Conservation (phyloP, 371 early-diverging fungal genomes). For the Agmasoma carcini region DNA sequence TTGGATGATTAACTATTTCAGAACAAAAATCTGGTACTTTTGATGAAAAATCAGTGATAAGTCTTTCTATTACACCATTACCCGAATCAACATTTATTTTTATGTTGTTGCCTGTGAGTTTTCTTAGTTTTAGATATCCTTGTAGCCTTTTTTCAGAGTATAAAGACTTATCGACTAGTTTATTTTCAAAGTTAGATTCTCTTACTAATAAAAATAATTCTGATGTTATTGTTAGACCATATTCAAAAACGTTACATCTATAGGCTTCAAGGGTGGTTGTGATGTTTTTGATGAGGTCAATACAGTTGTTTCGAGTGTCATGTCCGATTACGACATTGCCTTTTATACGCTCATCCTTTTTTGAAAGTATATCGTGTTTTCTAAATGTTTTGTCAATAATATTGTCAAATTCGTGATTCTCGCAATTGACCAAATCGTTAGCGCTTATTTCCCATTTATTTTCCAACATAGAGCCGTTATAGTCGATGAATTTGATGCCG, state of each 20-base stretch:
- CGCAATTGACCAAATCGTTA: conserved; percentile 70
- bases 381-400: conserved; percentile 58
- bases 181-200: conserved; percentile 10
- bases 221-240: conserved; percentile 71
- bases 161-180: conserved; percentile 8
- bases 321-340: conserved; percentile 39
- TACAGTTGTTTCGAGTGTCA: conserved; percentile 64
- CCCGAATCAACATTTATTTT: conserved; percentile 31
- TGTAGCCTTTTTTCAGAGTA: conserved; percentile 16
- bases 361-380: conserved; percentile 60
- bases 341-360: conserved; percentile 53
- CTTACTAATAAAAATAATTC: conserved; percentile 40
- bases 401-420: conserved; percentile 57
- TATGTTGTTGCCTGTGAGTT: conserved; percentile 8
- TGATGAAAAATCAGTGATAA: conserved; percentile 62
- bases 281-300: conserved; percentile 62
- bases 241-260: conserved; percentile 60
- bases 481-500: conserved; percentile 94
- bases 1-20: conserved; percentile 21
- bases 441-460: conserved; percentile 83
- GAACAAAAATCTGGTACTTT: conserved; percentile 64
- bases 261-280: conserved; percentile 63
- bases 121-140: conserved; percentile 7
- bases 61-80: conserved; percentile 77
- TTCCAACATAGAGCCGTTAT: conserved; percentile 88